Conservation (phyloP, 331 rosid genomes). For the Rosa hybrid region DNA sequence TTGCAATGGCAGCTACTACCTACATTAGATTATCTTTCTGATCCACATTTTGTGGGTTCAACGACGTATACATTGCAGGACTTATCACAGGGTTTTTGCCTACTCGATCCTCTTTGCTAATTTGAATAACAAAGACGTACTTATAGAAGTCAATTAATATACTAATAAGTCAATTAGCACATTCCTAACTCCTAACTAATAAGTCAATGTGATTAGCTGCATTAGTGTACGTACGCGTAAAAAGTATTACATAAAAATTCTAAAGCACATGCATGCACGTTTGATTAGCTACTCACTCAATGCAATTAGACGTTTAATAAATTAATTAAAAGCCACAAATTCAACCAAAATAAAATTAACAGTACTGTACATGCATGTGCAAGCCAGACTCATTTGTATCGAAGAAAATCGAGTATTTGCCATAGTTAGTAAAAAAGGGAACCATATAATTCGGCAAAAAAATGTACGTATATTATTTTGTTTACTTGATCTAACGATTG, state of each 20-base stretch:
- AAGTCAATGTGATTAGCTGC: not conserved
- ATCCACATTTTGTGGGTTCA: not conserved
- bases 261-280: not conserved
- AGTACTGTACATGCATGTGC: not conserved
- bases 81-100: not conserved
- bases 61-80: too few species aligned
- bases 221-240: not conserved
- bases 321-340: not conserved
- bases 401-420: not conserved
- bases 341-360: not conserved
- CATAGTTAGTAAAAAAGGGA: too few species aligned
- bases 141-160: not conserved
- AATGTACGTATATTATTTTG: too few species aligned
- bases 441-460: too few species aligned
- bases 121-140: not conserved
- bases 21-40: not conserved
- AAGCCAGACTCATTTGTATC: not conserved
- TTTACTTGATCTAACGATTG: too few species aligned
- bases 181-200: not conserved
- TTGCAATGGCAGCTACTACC: not conserved
- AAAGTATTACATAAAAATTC: not conserved
- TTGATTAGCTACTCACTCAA: not conserved
- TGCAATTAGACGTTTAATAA: not conserved
- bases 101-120: not conserved
- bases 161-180: not conserved